phyloP scores from a whole-genome alignment of 768 basidiomycete species.

The Mycena sanguinolenta region DNA sequence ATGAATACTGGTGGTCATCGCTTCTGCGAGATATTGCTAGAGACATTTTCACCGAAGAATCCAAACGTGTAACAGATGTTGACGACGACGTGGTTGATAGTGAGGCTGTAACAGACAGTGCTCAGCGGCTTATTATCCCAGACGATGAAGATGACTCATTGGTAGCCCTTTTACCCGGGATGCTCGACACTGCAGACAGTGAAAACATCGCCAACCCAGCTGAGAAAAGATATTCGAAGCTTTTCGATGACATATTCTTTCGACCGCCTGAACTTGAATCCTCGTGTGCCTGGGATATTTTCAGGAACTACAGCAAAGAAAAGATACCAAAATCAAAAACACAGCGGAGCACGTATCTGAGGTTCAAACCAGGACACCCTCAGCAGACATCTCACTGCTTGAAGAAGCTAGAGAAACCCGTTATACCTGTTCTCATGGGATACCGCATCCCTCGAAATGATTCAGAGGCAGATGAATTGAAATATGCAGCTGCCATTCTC shows the following conservation, averaged over 20 bases:
- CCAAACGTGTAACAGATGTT: not conserved
- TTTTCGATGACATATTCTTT: conserved; percentile 28
- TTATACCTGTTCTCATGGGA: conserved; percentile 1
- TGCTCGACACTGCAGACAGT: not conserved
- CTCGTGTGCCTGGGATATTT: conserved; percentile 25
- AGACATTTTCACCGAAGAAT: conserved; percentile 37
- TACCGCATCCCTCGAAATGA: conserved; percentile 23
- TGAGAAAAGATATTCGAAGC: conserved; percentile 1
- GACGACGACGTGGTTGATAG: not conserved
- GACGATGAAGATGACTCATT: conserved; percentile 21
- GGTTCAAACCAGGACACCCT: not conserved
- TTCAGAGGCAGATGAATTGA: conserved; percentile 9
- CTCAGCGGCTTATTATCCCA: conserved; percentile 2
- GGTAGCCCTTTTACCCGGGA: not conserved
- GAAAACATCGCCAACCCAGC: too few species aligned
- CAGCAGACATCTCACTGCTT: conserved; percentile 13
- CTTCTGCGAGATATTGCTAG: conserved; percentile 23
- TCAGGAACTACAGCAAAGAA: not conserved
- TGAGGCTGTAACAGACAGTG: too few species aligned
- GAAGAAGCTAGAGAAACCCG: conserved; percentile 3
- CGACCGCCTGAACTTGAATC: conserved; percentile 16
- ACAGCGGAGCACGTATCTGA: not conserved
- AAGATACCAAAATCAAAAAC: not conserved
- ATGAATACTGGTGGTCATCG: conserved; percentile 22
- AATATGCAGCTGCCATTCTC: conserved; percentile 22